phyloP scores from a whole-genome alignment of 306 rosid genomes.

The Glycyrrhiza uralensis region DNA sequence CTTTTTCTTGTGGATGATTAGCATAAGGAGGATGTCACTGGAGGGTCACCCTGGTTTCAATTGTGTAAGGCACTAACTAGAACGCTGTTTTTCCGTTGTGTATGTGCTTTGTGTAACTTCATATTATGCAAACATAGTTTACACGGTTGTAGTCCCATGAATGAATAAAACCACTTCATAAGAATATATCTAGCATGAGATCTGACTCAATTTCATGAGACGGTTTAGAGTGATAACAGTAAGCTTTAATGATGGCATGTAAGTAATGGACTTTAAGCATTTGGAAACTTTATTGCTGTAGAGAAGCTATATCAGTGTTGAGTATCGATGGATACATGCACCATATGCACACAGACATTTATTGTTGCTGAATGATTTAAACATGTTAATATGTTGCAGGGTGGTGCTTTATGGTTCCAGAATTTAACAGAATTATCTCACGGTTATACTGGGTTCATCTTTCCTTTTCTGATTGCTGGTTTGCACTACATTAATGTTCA shows the following conservation, averaged over 20 bases:
- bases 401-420: constrained; percentile 92
- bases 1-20: constrained; percentile 79
- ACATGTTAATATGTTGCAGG: constrained; percentile 52
- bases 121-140: constrained; percentile 1
- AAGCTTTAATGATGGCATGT: constrained; percentile 10
- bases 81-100: not conserved
- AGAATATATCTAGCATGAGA: constrained; percentile 7
- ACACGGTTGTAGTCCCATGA: not conserved
- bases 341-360: not conserved
- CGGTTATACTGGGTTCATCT: constrained; percentile 71
- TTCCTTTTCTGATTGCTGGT: constrained; percentile 71
- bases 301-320: constrained; percentile 7
- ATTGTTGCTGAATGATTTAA: constrained; percentile 14
- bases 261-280: not conserved
- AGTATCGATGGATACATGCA: not conserved
- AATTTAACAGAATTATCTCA: constrained; percentile 73
- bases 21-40: constrained; percentile 84
- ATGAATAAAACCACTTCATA: constrained; percentile 11
- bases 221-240: constrained; percentile 8
- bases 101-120: constrained; percentile 14
- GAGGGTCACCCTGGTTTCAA: constrained; percentile 78
- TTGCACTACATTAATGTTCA: constrained; percentile 70
- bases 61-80: constrained; percentile 53
- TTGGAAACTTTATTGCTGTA: constrained; percentile 18
- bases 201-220: constrained; percentile 21